Evolutionary conservation across 1,139 yeast genomes (phyloP), one percentile per base, ranked within the genome.

Genomic region (Saccharomyces hybrid): DNA sequence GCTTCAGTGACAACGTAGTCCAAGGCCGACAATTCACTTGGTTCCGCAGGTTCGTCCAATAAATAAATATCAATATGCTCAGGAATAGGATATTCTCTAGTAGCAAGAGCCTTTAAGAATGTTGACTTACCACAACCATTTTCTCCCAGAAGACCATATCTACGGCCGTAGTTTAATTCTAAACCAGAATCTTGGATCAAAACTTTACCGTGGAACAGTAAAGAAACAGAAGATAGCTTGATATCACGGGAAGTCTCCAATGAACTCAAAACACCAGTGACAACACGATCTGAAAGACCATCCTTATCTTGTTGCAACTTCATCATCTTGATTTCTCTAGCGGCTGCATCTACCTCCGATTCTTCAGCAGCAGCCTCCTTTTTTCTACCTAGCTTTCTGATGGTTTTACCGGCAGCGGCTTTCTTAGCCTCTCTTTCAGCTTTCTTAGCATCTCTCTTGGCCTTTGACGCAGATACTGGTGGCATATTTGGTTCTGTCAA

Each of bases 51-150:
- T 77, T 95, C 98, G 73, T 95, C 95, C 74, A 93, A 80, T 65
- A 93, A 78, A 71, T 93, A 93, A 58, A 93, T 79, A 77, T 93
- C 99, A 66, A 95, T 88, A 63, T 80, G 82, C 61, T 86, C 95
- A 50, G 99, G 98, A 65, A 93, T 80, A 55, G 99, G 99, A 75
- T 80, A 93, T 75, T 95, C 99, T 74, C 97, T 83, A 55, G 96
- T 95, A 57, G 98, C 97, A 66, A 95, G 75, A 46, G 98, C 85
- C 73, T 88, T 88, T 72, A 93, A 76, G 68, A 93, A 84, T 31
- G 99, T 93, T 47, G 98, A 90, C 75, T 93, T 93, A 78, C 99
- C 99, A 78, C 99, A 93, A 60, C 99, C 99, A 74, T 93, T 93
- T 75, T 91, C 98, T 71, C 99, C 99, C 66, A 95, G 80, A 62